These are phyloP conservation scores for Begonia masoniana DNA, from an alignment of 306 rosid species.

Conservation along the genomic window DNA sequence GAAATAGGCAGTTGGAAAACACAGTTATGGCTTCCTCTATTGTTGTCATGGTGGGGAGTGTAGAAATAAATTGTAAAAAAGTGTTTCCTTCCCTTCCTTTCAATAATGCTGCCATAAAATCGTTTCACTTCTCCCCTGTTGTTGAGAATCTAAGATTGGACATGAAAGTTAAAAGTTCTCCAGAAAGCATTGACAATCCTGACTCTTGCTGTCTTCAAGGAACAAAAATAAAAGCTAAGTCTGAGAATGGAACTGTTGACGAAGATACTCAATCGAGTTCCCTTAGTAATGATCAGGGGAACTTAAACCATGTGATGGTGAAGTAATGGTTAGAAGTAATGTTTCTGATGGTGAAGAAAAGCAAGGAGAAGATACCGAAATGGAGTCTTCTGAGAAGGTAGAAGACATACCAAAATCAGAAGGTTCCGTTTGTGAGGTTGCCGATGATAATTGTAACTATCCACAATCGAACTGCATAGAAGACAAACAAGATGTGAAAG, in stretches of 20 bases:
- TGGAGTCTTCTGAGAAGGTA: not conserved
- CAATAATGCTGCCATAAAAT: constrained; percentile 1
- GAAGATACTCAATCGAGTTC: constrained; percentile 5
- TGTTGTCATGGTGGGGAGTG: constrained; percentile 1
- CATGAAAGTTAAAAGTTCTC: not conserved
- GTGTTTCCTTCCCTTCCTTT: constrained; percentile 1
- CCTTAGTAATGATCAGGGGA: not conserved
- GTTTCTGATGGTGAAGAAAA: too few species aligned
- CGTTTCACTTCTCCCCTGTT: not conserved
- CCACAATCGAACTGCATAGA: not conserved
- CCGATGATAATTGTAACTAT: constrained; percentile 1
- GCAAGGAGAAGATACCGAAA: too few species aligned
- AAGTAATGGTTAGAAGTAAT: too few species aligned
- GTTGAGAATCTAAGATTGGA: constrained; percentile 9
- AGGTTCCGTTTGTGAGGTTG: constrained; percentile 11
- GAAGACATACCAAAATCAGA: constrained; percentile 8
- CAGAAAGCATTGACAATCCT: not conserved
- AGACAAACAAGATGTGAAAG: constrained; percentile 1
- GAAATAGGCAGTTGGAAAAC: constrained; percentile 9
- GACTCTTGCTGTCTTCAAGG: constrained; percentile 9
- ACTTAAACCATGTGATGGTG: constrained; percentile 4
- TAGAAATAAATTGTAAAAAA: constrained; percentile 10
- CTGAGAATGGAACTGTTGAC: constrained; percentile 4
- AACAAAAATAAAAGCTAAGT: constrained; percentile 4
- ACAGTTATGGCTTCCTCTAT: constrained; percentile 1